Evolutionary conservation across 1,284 basidiomycete genomes (phyloP).

Genomic region (Pyrrhoderma noxium): DNA sequence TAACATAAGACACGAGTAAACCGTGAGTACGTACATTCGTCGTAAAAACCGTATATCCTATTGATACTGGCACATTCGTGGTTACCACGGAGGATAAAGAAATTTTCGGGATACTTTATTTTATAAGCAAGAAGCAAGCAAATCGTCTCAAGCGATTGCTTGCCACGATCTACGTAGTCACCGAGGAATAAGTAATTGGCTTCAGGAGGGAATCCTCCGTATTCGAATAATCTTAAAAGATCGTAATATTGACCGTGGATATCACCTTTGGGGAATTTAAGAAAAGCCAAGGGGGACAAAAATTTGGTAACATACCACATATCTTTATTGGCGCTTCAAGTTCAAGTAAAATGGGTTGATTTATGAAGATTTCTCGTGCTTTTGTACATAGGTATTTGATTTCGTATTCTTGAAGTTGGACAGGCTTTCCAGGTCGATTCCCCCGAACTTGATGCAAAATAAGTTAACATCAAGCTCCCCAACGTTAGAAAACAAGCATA

Average conservation of each 20-base stretch:
- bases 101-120: conserved; percentile 98
- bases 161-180: conserved; percentile 93
- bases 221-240: conserved; percentile 88
- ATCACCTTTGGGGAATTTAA: conserved; percentile 51
- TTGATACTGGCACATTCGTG: conserved; percentile 95
- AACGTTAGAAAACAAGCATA: not conserved
- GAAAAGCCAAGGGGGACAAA: conserved; percentile 17
- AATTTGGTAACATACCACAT: conserved; percentile 52
- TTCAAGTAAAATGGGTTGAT: conserved; percentile 90
- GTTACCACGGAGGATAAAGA: conserved; percentile 92
- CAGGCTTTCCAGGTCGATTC: conserved; percentile 89
- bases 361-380: conserved; percentile 93
- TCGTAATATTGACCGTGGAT: conserved; percentile 97
- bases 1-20: not conserved
- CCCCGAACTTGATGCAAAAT: conserved; percentile 63
- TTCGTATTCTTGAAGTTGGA: conserved; percentile 92
- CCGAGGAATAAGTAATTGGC: conserved; percentile 95
- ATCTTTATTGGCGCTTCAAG: conserved; percentile 96
- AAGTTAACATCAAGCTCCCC: conserved; percentile 3
- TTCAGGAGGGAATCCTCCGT: conserved; percentile 93
- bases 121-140: conserved; percentile 89
- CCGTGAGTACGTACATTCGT: conserved; percentile 68
- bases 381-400: conserved; percentile 95
- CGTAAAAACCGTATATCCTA: conserved; percentile 95
- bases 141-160: conserved; percentile 92